These are phyloP conservation scores for Kingdonia uniflora DNA, from an alignment of 164 flowering plant genomes.

Conservation along the genomic window DNA sequence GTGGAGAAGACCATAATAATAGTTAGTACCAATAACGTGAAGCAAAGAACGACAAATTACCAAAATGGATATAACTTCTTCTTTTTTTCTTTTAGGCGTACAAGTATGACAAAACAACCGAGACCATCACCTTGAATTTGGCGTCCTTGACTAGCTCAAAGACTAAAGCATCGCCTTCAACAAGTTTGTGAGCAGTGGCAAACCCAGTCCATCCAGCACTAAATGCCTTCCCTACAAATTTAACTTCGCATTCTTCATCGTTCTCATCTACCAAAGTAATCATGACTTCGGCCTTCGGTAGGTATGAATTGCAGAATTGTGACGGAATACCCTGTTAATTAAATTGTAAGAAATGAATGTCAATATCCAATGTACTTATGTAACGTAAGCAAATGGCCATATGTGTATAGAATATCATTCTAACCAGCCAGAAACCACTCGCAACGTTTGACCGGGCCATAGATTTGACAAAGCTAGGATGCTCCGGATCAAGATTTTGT, in stretches of 20 bases:
- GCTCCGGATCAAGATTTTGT: conserved; percentile 12
- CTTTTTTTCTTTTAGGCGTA: no score
- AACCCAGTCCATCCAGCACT: conserved; percentile 8
- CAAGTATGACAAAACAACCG: no score
- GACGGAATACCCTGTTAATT: conserved; percentile 1
- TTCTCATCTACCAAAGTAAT: conserved; percentile 1
- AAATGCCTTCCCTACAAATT: background rate
- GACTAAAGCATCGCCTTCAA: conserved; percentile 19
- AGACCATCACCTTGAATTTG: conserved; percentile 16
- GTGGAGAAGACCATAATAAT: background rate
- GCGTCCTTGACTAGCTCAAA: conserved; percentile 16
- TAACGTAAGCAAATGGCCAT: background rate
- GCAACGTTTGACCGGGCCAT: conserved; percentile 33
- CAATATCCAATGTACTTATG: background rate
- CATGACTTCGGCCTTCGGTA: background rate
- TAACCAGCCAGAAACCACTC: conserved; percentile 33
- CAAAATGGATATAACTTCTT: no score
- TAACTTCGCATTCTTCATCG: background rate
- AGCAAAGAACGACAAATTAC: no score
- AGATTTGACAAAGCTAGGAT: conserved; percentile 28
- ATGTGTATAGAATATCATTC: background rate
- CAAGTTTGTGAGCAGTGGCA: conserved; percentile 19
- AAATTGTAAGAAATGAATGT: background rate
- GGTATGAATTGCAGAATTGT: conserved; percentile 1
- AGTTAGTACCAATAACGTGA: no score